Evolutionary conservation across 2,329 filamentous ascomycete species (phyloP), one percentile per base, ranked within the genome.

Genomic region (Scortechinia acanthostroma): DNA sequence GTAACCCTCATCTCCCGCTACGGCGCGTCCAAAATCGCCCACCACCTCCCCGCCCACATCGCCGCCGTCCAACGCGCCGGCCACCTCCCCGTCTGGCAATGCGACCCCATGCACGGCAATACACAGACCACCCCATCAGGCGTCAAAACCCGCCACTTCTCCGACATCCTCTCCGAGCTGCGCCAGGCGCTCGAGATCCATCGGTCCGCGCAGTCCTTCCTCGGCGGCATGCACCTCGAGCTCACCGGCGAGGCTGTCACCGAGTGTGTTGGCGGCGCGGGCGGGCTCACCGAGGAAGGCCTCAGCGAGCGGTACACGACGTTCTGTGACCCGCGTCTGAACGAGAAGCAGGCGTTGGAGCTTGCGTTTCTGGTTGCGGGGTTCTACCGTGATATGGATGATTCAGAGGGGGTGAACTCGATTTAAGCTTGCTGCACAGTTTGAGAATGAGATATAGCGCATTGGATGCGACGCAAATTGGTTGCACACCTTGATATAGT

Each of bases 21-120:
- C 66, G 93, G 93, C 48, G 87, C 88, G 15, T 69, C 70, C 35
- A 87, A 86, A 53, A 88, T 98, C 35, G 71, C 79, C 43, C 65
- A 76, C 3, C 78, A 95, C 50, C 77, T 98, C 1, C 88, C 90
- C 0, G 73, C 70, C 5, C 93, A 97, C 64, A 97, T 98, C 60
- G 80, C 86, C 53, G 89, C 88, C 28, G 91, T 98, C 21, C 86
- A 93, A 62, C 74, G 74, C 54, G 91, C 86, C 47, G 89, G 83
- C 64, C 81, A 80, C 63, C 62, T 63, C 42, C 63, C 71, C 43
- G 88, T 96, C 54, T 97, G 91, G 91, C 93, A 97, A 68, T 97
- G 91, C 67, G 93, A 98, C 65, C 93, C 93, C 19, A 98, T 98
- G 93, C 93, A 98, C 66, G 93, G 93, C 50, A 86, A 86, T 65